A percentile compares a stretch with the other conserved stretches of the same genome.
phyloP scores from a whole-genome alignment of 2,329 filamentous ascomycete genomes.

The Neonectria magnoliae region DNA sequence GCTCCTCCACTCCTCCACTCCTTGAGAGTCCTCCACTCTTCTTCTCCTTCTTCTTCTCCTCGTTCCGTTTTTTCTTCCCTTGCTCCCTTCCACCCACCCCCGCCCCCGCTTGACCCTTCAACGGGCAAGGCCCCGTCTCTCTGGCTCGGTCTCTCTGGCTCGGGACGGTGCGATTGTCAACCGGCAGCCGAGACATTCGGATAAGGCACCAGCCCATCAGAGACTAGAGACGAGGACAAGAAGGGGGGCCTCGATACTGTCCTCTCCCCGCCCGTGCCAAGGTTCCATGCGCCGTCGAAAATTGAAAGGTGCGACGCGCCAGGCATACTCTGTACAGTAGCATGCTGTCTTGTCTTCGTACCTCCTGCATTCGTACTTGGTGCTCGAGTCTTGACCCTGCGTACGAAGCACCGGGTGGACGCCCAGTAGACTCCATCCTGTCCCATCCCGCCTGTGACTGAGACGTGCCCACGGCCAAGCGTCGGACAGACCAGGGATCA shows the following conservation, averaged over 20 bases:
- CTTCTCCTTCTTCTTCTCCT: neutral
- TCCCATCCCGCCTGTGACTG: neutral
- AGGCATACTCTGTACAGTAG: conserved; percentile 9
- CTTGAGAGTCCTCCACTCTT: neutral
- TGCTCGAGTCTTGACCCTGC: neutral
- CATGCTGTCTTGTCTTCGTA: neutral
- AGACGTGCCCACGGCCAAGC: neutral
- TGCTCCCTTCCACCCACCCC: neutral
- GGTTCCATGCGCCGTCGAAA: neutral
- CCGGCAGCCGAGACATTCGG: conserved; percentile 26
- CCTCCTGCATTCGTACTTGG: neutral
- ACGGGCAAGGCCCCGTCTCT: conserved; percentile 1
- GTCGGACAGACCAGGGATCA: neutral
- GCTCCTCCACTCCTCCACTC: neutral
- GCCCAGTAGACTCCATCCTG: conserved; percentile 5
- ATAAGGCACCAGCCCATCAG: neutral
- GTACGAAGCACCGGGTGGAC: neutral
- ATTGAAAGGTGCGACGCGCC: conserved; percentile 11
- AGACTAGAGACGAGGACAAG: neutral
- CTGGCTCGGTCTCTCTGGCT: neutral
- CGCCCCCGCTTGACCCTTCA: neutral
- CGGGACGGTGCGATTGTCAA: conserved; percentile 13
- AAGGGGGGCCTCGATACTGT: neutral
- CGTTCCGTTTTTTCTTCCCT: neutral
- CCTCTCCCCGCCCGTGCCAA: neutral